Evolutionary conservation across 768 basidiomycete species (phyloP), one percentile per base, ranked within the genome.

Genomic region (Mycena galericulata): DNA sequence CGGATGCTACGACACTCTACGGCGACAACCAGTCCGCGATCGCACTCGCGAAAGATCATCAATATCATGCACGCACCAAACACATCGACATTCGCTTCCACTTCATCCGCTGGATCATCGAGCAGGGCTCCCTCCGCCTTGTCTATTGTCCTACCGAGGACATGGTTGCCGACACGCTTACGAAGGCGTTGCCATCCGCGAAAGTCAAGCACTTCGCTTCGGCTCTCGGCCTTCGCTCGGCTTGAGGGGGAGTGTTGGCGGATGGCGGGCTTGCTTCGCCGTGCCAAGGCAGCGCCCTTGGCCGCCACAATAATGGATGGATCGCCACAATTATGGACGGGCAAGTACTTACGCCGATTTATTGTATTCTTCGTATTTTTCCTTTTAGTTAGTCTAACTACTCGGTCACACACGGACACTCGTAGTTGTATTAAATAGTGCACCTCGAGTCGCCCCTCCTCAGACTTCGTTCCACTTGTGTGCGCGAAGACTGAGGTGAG

Each of bases 71-170:
- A 15, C 47, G 47, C 24, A 49, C 27, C 26, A 49, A 27, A 20
- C 47, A 49, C 14, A 49, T 49, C 14, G 26, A 49, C 20, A 49
- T 49, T 5, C 47, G 47, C 47, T 49, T 49, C 47, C 26, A 56
- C 14, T 56, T 56, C 27, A 41, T 41, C 15, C 26, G 22, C 54
- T 41, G 26, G n/a, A 18, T 56, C 26, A 27, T 56, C 8, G 54
- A 38, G 24, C 38, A 56, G 18, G 54, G 54, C 24, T 40, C 54
- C 9, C n/a, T 56, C 18, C 38, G 24, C 5, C 36, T 56, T 11
- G 36, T 56, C 26, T 56, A 56, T 56, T 56, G 54, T 27, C 54
- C 54, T 4, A 54, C 36, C 47, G 45, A 51, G 29, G 14, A 54
- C 51, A 54, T 54, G 51, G 22, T 54, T 12, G 51, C 51, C n/a